Base-by-base conservation (phyloP, 1,284 basidiomycete genomes). In the Papiliotrema fonsecae region DNA sequence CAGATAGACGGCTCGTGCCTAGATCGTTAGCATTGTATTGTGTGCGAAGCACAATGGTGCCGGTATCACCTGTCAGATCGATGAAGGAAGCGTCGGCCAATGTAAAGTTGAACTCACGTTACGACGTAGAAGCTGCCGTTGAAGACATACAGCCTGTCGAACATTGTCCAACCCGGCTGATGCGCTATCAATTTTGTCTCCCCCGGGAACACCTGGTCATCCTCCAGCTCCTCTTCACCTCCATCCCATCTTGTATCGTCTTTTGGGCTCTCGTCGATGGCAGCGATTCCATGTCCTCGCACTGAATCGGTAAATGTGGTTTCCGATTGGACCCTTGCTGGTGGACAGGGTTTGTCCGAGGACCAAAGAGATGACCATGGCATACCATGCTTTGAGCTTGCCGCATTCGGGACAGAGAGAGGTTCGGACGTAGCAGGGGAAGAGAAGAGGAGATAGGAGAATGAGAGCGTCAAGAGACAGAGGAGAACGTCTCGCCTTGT, bases 121-220 rank as follows among this genome's bases (percentile, higher is more conserved):
- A 82, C 73, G 54, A 88, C 78, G 64, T 79, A 82, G 26, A 89
- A 73, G 0, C 84, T 86, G 11, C 85, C 86, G 58, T 87, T 83
- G 42, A 80, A 81, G 79, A 88, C 82, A 76, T 88, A 88, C 13
- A 71, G 43, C 48, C 61, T 62, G 31, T 74, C 70, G 42, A 70
- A 64, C 37, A 74, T 43, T 5, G 70, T 73, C 70, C 70, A 74
- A 1, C 72, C 72, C 1, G 70, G 60, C 30, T 61, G 49, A 61
- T 73, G 67, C 2, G 56, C 72, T 24, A 55, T 55, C 32, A 69
- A 42, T 14, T 57, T 44, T 31, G 50, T 45, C 45, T 55, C 26
- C 7, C 54, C 52, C 27, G 49, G 38, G 16, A 61, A 54, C 40
- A 64, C 58, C 41, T 67, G 63, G 45, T 60, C 56, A 38, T 64